A percentile compares a stretch with the other conserved stretches of the same genome.
Evolutionary conservation across 2,329 filamentous ascomycete genomes (phyloP).

Genomic region (Colletotrichum orbiculare): DNA sequence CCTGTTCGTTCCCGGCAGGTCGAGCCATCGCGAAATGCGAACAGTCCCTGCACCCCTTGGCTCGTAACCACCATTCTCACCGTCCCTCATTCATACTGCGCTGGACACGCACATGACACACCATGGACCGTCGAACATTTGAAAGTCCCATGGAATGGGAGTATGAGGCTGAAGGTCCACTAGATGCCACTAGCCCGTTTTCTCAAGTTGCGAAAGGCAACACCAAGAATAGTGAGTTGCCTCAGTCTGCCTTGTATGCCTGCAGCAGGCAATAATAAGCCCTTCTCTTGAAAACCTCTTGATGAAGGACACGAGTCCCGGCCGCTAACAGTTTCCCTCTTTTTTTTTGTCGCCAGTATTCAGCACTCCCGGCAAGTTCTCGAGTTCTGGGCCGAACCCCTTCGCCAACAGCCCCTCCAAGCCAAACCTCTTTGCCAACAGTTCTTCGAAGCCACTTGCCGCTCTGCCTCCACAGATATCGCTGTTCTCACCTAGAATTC

Average conservation of each 20-base stretch:
- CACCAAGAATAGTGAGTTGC: slow-evolving; percentile 54
- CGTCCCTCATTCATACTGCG: no score
- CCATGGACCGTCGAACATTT: slow-evolving; percentile 66
- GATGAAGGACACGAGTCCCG: no score
- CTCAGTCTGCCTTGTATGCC: not conserved
- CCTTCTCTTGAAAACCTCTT: not conserved
- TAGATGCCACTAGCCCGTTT: slow-evolving; percentile 72
- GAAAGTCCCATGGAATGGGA: slow-evolving; percentile 76
- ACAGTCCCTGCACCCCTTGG: slow-evolving; percentile 3
- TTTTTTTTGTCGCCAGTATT: slow-evolving; percentile 45
- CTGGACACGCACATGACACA: slow-evolving; percentile 21
- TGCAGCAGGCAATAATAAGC: not conserved
- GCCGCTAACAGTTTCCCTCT: slow-evolving; percentile 2
- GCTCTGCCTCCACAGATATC: slow-evolving; percentile 56
- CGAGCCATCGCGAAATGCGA: slow-evolving; percentile 11
- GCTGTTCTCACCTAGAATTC: slow-evolving; percentile 57
- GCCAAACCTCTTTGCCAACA: slow-evolving; percentile 44
- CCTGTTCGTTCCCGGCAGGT: slow-evolving; percentile 11
- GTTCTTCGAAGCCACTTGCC: slow-evolving; percentile 54
- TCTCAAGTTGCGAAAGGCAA: slow-evolving; percentile 59
- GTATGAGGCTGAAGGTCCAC: slow-evolving; percentile 66
- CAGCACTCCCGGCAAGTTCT: slow-evolving; percentile 51
- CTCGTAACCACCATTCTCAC: not conserved
- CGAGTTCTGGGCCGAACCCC: slow-evolving; percentile 44
- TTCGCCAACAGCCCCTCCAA: slow-evolving; percentile 46